These are phyloP conservation scores for Paspalum vaginatum DNA, from an alignment of 176 grass and related monocot species.

Conservation along the genomic window DNA sequence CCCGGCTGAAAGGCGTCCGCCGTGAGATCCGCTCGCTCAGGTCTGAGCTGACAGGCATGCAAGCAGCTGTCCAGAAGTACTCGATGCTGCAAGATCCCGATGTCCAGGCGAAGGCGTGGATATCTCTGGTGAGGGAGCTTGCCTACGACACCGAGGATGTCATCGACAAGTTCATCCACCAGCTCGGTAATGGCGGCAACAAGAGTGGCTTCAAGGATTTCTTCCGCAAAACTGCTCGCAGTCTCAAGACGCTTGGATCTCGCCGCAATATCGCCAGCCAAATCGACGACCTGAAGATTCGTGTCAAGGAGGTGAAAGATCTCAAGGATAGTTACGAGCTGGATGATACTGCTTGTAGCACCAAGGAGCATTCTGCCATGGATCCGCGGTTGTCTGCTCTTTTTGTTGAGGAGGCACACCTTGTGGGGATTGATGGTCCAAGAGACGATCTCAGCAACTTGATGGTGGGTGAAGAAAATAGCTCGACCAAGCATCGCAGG, in stretches of 20 bases:
- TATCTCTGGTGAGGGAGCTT: conserved; percentile 20
- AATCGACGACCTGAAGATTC: conserved; percentile 1
- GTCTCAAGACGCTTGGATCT: not conserved
- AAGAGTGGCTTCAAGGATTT: not conserved
- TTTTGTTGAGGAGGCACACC: not conserved
- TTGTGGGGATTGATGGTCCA: conserved; percentile 16
- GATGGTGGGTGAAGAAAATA: not conserved
- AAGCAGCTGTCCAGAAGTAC: not conserved
- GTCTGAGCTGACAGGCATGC: not conserved
- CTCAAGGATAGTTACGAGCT: conserved; percentile 11
- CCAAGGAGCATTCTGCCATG: accelerated
- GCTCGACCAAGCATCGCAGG: not conserved
- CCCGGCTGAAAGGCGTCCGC: not conserved
- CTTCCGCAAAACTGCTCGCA: not conserved
- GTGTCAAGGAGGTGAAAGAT: not conserved
- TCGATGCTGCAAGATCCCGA: not conserved
- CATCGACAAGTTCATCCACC: conserved; percentile 14
- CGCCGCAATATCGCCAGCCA: not conserved
- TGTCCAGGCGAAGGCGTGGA: conserved; percentile 17
- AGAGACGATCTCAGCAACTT: not conserved
- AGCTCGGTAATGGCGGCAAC: not conserved
- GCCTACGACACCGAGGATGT: not conserved
- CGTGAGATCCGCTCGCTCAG: not conserved
- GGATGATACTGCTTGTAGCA: not conserved
- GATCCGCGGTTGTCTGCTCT: not conserved